Base-by-base conservation (phyloP, 352 stramenopile genomes). In the Globisporangium rhizosaccharum region DNA sequence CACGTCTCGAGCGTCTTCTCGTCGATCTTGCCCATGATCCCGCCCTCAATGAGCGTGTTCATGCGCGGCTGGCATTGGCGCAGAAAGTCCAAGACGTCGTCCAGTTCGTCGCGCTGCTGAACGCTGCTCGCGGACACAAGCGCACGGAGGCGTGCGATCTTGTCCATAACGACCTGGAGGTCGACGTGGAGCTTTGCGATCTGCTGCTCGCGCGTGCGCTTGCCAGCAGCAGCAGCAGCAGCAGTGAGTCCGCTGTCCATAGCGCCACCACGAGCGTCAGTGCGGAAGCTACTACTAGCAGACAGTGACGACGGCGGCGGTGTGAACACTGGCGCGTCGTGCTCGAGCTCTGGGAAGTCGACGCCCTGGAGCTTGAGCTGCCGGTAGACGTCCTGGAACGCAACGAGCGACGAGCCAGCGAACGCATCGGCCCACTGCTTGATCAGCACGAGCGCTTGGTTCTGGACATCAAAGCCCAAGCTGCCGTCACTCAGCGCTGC, bases 11-110 rank as follows among this genome's bases (percentile, higher is more conserved):
- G 62, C 25, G 79, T 92, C 23, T 66, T 65, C 51, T 94, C 85
- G 60, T 92, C 79, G 53, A 94, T 84, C 68, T 92, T 93, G 59
- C 83, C 85, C 68, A 85, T 85, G 47, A 94, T 72, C 0, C 85
- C 85, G 53, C 83, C 85, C 70, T 94, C 85, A 64, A 94, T 94
- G 14, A 94, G 65, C 47, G 83, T 88, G 65, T 94, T 94, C 82
- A 94, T 94, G 49, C 85, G 82, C 7, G 83, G 85, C 56, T 90
- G 81, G 60, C 85, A 94, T 61, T 94, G 85, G 1, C 73, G 81
- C 48, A 94, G 57, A 56, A 94, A 94, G 60, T 94, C 85, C 45
- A 92, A 55, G 14, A 81, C 71, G 39, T 94, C 76, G 26, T 94
- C 85, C 18, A 86, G 61, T 33, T 76, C 66, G 20, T 88, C 80